A percentile compares a stretch with the other conserved stretches of the same genome.
These are phyloP conservation scores for Picea abies DNA, from an alignment of 83 land plant genomes.

Conservation along the genomic window DNA sequence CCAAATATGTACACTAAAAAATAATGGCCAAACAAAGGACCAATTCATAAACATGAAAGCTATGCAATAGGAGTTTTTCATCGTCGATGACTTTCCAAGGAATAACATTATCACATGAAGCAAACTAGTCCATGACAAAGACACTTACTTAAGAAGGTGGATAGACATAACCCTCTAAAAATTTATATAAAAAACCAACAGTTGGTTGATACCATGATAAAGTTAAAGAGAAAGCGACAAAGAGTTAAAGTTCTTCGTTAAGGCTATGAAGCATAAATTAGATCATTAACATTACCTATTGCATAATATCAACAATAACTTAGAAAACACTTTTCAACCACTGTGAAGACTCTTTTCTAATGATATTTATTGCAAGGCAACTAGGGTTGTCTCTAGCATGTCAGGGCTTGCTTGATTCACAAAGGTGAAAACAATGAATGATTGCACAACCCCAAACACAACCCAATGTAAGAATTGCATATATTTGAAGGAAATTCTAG, in stretches of 20 bases:
- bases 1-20: not conserved
- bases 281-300: conserved; percentile 45
- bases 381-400: too few species aligned
- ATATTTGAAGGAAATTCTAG: too few species aligned
- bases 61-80: conserved; percentile 54
- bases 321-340: conserved; percentile 36
- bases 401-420: too few species aligned
- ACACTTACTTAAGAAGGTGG: conserved; percentile 61
- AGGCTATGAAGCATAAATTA: not conserved
- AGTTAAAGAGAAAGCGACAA: too few species aligned
- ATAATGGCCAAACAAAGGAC: conserved; percentile 53
- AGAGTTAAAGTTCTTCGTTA: not conserved
- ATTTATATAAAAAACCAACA: not conserved
- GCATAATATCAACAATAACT: conserved; percentile 44
- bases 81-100: conserved; percentile 78
- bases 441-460: too few species aligned
- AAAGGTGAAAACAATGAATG: too few species aligned
- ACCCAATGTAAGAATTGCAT: too few species aligned
- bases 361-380: conserved; percentile 21
- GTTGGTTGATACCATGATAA: not conserved
- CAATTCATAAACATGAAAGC: conserved; percentile 76
- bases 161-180: conserved; percentile 62
- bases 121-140: conserved; percentile 73
- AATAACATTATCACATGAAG: conserved; percentile 65
- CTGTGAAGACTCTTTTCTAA: conserved; percentile 70